Percentiles rank a stretch among this genome's conserved stretches.
Evolutionary conservation across 768 basidiomycete genomes (phyloP).

Genomic region (Pleurotus sapidus): DNA sequence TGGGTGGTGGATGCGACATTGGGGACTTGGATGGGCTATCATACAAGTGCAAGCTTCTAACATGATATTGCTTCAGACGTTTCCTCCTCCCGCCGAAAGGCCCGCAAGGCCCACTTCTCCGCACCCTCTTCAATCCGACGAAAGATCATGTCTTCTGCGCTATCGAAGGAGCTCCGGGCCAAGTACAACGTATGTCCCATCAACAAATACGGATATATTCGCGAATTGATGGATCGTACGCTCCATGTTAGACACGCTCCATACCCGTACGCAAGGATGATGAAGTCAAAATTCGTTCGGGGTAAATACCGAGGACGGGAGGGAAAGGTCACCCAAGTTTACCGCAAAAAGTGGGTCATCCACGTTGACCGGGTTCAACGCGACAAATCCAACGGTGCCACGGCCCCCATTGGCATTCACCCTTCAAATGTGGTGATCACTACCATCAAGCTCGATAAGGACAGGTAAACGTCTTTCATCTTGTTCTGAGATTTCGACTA

Average conservation of each 20-base stretch:
- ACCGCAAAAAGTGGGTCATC: constrained; percentile 99
- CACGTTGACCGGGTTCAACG: constrained; percentile 97
- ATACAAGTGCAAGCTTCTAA: constrained; percentile 12
- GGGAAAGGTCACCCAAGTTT: constrained; percentile 96
- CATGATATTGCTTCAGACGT: constrained; percentile 55
- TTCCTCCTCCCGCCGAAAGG: constrained; percentile 94
- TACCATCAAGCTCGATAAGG: constrained; percentile 90
- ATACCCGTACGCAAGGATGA: constrained; percentile 97
- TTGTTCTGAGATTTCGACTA: neutral
- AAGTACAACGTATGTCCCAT: constrained; percentile 79
- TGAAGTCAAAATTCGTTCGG: constrained; percentile 93
- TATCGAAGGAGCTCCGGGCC: constrained; percentile 90
- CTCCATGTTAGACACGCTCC: constrained; percentile 66
- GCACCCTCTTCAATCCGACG: constrained; percentile 94
- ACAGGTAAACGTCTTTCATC: constrained; percentile 48
- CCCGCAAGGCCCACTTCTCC: constrained; percentile 96
- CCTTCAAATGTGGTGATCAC: constrained; percentile 96
- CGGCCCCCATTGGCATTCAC: constrained; percentile 92
- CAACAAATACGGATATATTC: neutral
- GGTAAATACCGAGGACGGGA: constrained; percentile 99
- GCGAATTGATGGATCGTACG: neutral
- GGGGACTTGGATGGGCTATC: constrained; percentile 38
- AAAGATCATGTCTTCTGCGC: constrained; percentile 96
- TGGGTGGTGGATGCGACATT: constrained; percentile 53
- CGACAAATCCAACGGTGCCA: constrained; percentile 96